A percentile compares a stretch with the other conserved stretches of the same genome.
Conservation (phyloP, 345 rosid genomes). For the Citrus sinensis region DVS_A1.0 CM039163.1:44745501-44746000, state of each 20-base stretch:
- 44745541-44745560: slow-evolving; percentile 65
- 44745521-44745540: slow-evolving; percentile 83
- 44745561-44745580: slow-evolving; percentile 24
- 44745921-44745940: slow-evolving; percentile 1
- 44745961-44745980: background rate
- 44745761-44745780: background rate
- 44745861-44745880: background rate
- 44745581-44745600: background rate
- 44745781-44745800: background rate
- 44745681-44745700: slow-evolving; percentile 11
- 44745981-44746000: background rate
- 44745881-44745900: no score
- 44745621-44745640: background rate
- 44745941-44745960: background rate
- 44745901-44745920: background rate
- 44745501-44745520: slow-evolving; percentile 55
- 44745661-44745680: slow-evolving; percentile 7
- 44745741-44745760: slow-evolving; percentile 10
- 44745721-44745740: slow-evolving; percentile 9
- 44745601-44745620: background rate
- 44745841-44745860: no score
- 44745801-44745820: background rate
- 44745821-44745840: background rate
- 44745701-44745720: slow-evolving; percentile 16
- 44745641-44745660: background rate